Evolutionary conservation across 352 stramenopile genomes (phyloP).

Genomic region (Globisporangium takayamanum): DNA sequence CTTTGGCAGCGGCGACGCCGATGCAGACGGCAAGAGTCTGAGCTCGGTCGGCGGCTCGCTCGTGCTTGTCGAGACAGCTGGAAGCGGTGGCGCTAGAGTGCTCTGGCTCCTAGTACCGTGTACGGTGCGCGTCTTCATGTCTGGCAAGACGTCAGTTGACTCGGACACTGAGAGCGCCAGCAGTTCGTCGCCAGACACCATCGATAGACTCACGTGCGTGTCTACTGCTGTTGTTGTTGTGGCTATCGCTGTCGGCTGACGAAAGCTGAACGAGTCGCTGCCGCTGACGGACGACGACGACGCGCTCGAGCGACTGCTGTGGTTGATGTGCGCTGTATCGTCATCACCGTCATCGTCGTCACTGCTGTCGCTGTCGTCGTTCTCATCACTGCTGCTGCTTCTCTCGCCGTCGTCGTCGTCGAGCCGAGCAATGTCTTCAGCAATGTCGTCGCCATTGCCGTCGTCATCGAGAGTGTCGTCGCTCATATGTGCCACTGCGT

Average conservation of each 20-base stretch:
- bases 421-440: slow-evolving; percentile 22
- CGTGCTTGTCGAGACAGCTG: not conserved
- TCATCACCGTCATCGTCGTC: not conserved
- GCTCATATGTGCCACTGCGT: slow-evolving; percentile 4
- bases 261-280: slow-evolving; percentile 9
- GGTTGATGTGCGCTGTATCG: not conserved
- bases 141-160: slow-evolving; percentile 14
- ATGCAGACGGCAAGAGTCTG: slow-evolving; percentile 24
- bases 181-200: slow-evolving; percentile 19
- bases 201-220: not conserved
- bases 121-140: slow-evolving; percentile 7
- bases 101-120: not conserved
- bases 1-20: slow-evolving; percentile 12
- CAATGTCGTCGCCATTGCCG: slow-evolving; percentile 33
- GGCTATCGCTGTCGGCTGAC: slow-evolving; percentile 1
- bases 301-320: not conserved
- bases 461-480: too few relatives aligned
- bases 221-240: not conserved
- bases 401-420: slow-evolving; percentile 13
- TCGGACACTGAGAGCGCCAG: slow-evolving; percentile 30
- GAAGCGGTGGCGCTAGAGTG: not conserved
- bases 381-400: too few relatives aligned
- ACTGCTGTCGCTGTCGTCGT: slow-evolving; percentile 4
- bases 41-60: slow-evolving; percentile 20
- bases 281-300: not conserved